Evolutionary conservation across 2,329 filamentous ascomycete genomes (phyloP).

Genomic region (Aaosphaeria pasadenensis): DNA sequence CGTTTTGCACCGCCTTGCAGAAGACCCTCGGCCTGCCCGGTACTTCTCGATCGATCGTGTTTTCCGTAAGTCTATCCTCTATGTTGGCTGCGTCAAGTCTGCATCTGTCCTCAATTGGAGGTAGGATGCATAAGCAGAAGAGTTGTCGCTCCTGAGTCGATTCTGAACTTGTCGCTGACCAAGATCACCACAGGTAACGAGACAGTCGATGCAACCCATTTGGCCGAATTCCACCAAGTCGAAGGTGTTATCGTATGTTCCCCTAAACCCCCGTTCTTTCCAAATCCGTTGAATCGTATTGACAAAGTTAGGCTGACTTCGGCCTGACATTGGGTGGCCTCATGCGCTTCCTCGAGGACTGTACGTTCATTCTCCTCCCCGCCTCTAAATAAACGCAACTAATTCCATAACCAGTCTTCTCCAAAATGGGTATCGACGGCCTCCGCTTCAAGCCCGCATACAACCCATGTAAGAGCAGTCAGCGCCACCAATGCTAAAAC

Average conservation of each 20-base stretch:
- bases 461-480: constrained; percentile 46
- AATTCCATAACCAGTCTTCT: constrained; percentile 53
- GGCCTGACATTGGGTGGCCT: constrained; percentile 86
- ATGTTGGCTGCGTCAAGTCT: too few relatives aligned
- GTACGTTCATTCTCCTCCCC: constrained; percentile 35
- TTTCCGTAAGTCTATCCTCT: constrained; percentile 57
- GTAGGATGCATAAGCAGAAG: too few relatives aligned
- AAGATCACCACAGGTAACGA: constrained; percentile 59
- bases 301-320: constrained; percentile 66
- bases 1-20: constrained; percentile 85
- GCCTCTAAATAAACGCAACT: too few relatives aligned
- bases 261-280: too few relatives aligned
- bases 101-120: too few relatives aligned
- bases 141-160: too few relatives aligned
- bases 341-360: constrained; percentile 91
- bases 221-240: constrained; percentile 98
- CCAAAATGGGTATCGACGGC: constrained; percentile 84
- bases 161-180: too few relatives aligned
- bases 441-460: constrained; percentile 97
- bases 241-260: constrained; percentile 76
- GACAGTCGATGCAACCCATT: constrained; percentile 91
- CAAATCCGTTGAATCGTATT: too few relatives aligned
- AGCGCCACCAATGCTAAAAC: not conserved
- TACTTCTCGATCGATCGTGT: constrained; percentile 99
- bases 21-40: constrained; percentile 78